These are phyloP conservation scores for Pleurotus tuber-regium DNA, from an alignment of 768 basidiomycete species.

Conservation along the genomic window DNA sequence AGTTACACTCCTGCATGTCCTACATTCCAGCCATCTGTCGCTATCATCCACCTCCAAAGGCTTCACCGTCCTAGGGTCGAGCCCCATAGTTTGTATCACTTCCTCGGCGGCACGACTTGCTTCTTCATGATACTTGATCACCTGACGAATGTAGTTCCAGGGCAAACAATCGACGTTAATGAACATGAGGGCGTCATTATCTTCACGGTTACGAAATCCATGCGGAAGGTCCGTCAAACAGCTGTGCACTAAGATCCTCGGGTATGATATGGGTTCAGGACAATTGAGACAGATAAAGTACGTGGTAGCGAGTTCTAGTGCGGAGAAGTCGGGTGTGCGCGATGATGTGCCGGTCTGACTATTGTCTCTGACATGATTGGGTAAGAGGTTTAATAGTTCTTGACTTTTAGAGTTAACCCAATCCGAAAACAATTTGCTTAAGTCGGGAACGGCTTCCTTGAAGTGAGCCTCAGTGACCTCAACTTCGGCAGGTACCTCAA, in stretches of 20 bases:
- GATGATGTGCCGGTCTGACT: neutral
- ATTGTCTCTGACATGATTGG: neutral
- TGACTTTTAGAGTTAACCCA: neutral
- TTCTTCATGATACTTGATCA: constrained; percentile 14
- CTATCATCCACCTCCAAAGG: constrained; percentile 19
- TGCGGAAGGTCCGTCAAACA: constrained; percentile 19
- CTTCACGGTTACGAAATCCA: constrained; percentile 23
- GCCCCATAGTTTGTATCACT: constrained; percentile 17
- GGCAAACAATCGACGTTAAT: constrained; percentile 17
- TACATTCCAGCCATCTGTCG: constrained; percentile 20
- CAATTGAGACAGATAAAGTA: constrained; percentile 24
- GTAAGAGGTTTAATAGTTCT: neutral
- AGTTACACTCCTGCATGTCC: constrained; percentile 16
- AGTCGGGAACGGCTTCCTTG: neutral
- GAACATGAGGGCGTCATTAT: constrained; percentile 17
- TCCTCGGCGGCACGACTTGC: constrained; percentile 15
- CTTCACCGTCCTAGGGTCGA: constrained; percentile 15
- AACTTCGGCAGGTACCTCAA: constrained; percentile 12
- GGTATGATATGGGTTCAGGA: constrained; percentile 23
- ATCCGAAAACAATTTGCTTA: neutral
- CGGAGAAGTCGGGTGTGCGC: constrained; percentile 14
- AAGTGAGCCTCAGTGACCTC: neutral
- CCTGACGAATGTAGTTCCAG: constrained; percentile 18
- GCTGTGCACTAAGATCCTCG: constrained; percentile 21
- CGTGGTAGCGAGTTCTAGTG: constrained; percentile 21